Evolutionary conservation across 1,284 basidiomycete species (phyloP), one percentile per base, ranked within the genome.

Genomic region (Lentinula novae-zelandiae): DNA sequence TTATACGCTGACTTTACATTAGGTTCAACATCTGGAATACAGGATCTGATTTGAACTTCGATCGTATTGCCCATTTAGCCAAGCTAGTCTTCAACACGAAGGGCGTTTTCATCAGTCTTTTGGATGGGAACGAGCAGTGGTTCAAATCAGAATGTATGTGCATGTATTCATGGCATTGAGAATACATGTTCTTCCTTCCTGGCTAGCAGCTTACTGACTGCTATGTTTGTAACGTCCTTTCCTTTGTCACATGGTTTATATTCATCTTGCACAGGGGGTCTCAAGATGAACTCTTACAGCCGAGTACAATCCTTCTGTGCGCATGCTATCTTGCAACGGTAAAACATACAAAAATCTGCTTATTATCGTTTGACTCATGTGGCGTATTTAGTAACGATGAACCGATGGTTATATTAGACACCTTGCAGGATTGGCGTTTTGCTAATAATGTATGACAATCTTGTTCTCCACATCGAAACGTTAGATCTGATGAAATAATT

Each of bases 21-120:
- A 90, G 90, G 65, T 95, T 92, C 76, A 94, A 94, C 66, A 91
- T 96, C 36, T 86, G 93, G 81, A 86, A 92, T 65, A 94, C 93
- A 0, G 85, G 86, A 15, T 81, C 87, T 15, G 94, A 98, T 70
- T 78, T 85, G 65, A 96, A 96, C 71, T 97, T 98, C 71, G 95
- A 97, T 73, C 85, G 95, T 20, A 96, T 98, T 64, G 89, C 83
- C 66, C 93, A 84, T 79, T 82, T 98, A 53, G 92, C 91, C 58
- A 96, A 96, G 76, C 79, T 98, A 34, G 95, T 98, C 12, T 97
- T 98, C 76, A 92, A 86, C 70, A 92, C 93, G 1, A 93, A 92
- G 69, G 86, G 91, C 27, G 95, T 96, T 4, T 73, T 88, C 17
- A 90, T 98, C 46, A 86, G 89, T 4, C 76, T 97, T 46, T 82